Percentiles rank a stretch among this genome's conserved stretches.
phyloP scores from a whole-genome alignment of 2,329 filamentous ascomycete genomes.

The Bipolaris zeicola region DNA sequence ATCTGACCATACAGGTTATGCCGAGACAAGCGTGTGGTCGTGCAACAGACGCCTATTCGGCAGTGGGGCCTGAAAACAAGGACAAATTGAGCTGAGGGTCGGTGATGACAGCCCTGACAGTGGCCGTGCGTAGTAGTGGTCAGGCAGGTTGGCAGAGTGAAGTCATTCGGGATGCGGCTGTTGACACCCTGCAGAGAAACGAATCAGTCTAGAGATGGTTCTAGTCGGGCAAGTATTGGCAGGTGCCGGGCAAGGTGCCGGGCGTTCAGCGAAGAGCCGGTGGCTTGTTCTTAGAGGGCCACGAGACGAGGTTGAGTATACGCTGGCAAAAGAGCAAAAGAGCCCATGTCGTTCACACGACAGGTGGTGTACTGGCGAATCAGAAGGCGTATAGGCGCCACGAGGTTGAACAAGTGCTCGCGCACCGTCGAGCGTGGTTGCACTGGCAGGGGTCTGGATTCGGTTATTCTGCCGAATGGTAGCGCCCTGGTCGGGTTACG shows the following conservation, averaged over 20 bases:
- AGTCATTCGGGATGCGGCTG: conserved; percentile 32
- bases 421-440: conserved; percentile 10
- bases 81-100: conserved; percentile 30
- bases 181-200: conserved; percentile 26
- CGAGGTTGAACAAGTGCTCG: conserved; percentile 21
- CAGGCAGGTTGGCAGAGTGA: conserved; percentile 37
- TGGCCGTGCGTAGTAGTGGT: conserved; percentile 38
- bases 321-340: conserved; percentile 32
- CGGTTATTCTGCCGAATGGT: conserved; percentile 24
- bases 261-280: conserved; percentile 26
- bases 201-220: conserved; percentile 31
- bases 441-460: conserved; percentile 15
- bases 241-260: conserved; percentile 36
- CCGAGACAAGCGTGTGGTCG: conserved; percentile 35
- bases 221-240: conserved; percentile 24
- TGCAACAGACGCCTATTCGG: conserved; percentile 37
- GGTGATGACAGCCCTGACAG: conserved; percentile 21
- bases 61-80: conserved; percentile 34
- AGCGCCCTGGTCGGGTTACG: conserved; percentile 16
- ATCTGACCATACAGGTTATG: conserved; percentile 43
- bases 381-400: conserved; percentile 25
- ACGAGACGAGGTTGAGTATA: conserved; percentile 47
- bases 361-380: conserved; percentile 29
- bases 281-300: conserved; percentile 37
- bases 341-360: conserved; percentile 38